Percentiles rank a stretch among this genome's conserved stretches.
phyloP scores from a whole-genome alignment of 2,329 filamentous ascomycete species.

The Trichoderma afroharzianum region DNA sequence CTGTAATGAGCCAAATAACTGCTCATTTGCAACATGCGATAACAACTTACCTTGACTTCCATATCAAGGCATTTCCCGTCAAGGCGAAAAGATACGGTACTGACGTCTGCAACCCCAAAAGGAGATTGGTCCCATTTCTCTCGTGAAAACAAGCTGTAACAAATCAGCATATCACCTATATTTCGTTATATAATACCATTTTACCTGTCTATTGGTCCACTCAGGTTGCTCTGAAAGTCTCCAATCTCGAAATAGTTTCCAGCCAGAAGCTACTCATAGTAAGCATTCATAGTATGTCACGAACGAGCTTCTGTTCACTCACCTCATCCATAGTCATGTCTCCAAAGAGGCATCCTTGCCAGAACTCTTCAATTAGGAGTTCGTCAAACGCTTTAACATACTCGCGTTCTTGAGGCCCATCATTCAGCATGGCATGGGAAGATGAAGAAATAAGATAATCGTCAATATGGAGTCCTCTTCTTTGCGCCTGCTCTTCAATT shows the following conservation, averaged over 20 bases:
- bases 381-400: constrained; percentile 25
- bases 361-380: constrained; percentile 29
- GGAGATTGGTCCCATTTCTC: not conserved
- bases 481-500: constrained; percentile 20
- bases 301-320: not conserved
- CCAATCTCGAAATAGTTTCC: constrained; percentile 25
- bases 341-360: constrained; percentile 30
- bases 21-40: not conserved
- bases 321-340: constrained; percentile 32
- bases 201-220: constrained; percentile 26
- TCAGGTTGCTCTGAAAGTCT: constrained; percentile 16
- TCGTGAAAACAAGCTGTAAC: not conserved
- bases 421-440: not conserved
- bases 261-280: constrained; percentile 22
- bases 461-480: constrained; percentile 17
- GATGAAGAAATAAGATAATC: constrained; percentile 21
- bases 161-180: not conserved
- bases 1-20: not conserved
- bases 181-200: not conserved
- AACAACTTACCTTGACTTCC: not conserved
- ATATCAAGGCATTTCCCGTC: not conserved
- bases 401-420: not conserved
- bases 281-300: not conserved
- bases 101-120: not conserved
- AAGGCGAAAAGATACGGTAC: not conserved